Evolutionary conservation across 2,329 filamentous ascomycete genomes (phyloP), one percentile per base, ranked within the genome.

Genomic region (Colletotrichum eleusines): DNA sequence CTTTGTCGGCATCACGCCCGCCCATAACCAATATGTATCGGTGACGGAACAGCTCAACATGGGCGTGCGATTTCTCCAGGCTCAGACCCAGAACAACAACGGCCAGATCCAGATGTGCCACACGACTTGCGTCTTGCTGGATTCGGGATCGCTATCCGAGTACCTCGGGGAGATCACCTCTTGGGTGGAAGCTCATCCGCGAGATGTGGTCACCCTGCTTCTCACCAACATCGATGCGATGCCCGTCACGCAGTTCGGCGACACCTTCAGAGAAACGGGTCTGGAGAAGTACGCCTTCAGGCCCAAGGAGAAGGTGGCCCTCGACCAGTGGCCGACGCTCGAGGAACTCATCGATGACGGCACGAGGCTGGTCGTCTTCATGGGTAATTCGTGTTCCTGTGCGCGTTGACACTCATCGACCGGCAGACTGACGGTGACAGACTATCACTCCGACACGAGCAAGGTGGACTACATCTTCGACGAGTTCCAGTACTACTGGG

Each of bases 281-380:
- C 82, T 93, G 66, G 85, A 84, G 51, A 75, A 84, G 26, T 87
- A 89, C 74, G 87, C 86, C 12, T 93, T 88, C 73, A 81, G 81
- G 1, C 87, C 90, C 0, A 79, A 82, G 11, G 74, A 68, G 6
- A 76, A 77, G 35, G 74, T 86, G 51, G 75, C 77, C n/a, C 75
- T 85, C 42, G 76, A 86, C 61, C 86, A 86, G 74, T 85, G 94
- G 93, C 92, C 92, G 79, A 94, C 92, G 0, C 83, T 95, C 18
- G 85, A 89, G 75, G 78, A 86, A 23, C 80, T 95, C 69, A 92
- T 95, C 74, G 81, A 86, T 31, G 82, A 84, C 46, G 85, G 86
- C 57, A 92, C 86, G 11, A 86, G 92, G 20, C 83, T 95, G 1
- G 80, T 95, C 57, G 88, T 91, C 31, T 95, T 94, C 73, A 89